phyloP scores from a whole-genome alignment of 257 asterid genomes.

The Avicennia marina region DNA sequence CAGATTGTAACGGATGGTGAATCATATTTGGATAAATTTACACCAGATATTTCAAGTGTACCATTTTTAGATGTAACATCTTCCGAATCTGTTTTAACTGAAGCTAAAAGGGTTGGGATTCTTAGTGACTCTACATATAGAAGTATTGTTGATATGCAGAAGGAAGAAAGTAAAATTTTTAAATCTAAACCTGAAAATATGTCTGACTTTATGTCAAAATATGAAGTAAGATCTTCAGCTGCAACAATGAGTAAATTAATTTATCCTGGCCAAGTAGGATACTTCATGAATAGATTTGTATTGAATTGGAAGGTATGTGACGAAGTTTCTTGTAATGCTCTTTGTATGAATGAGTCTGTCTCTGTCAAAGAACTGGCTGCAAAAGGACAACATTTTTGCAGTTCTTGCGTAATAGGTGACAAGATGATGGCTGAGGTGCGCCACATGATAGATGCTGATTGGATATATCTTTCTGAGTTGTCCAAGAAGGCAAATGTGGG shows the following conservation, averaged over 20 bases:
- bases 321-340: conserved; percentile 11
- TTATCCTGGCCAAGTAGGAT: conserved; percentile 52
- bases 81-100: conserved; percentile 44
- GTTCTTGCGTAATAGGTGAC: conserved; percentile 33
- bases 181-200: conserved; percentile 31
- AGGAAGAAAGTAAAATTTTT: conserved; percentile 54
- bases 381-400: conserved; percentile 31
- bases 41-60: conserved; percentile 28
- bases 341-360: conserved; percentile 5
- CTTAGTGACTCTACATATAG: conserved; percentile 52
- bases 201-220: conserved; percentile 22
- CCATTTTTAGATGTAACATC: conserved; percentile 42
- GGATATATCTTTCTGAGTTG: conserved; percentile 63
- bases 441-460: conserved; percentile 66
- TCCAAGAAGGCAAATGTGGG: conserved; percentile 26
- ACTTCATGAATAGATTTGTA: conserved; percentile 76
- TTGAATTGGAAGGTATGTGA: conserved; percentile 42
- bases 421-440: conserved; percentile 49
- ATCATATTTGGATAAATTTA: conserved; percentile 27
- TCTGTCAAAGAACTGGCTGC: conserved; percentile 10
- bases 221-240: conserved; percentile 19
- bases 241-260: conserved; percentile 24
- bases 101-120: conserved; percentile 60
- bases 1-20: conserved; percentile 37
- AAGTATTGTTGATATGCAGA: conserved; percentile 51